Evolutionary conservation across 1,139 yeast genomes (phyloP), one percentile per base, ranked within the genome.

Genomic region (Pichia sp.): DNA sequence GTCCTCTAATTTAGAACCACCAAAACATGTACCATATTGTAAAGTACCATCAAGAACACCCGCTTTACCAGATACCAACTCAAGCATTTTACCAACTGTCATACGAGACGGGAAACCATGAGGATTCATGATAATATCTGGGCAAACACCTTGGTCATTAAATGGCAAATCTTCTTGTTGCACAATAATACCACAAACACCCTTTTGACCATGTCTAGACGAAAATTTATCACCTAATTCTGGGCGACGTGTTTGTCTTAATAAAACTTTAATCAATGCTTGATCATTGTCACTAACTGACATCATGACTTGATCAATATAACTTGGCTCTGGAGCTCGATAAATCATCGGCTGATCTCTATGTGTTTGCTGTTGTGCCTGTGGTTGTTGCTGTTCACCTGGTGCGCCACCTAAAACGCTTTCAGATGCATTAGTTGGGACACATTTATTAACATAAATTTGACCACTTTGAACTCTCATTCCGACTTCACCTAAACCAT

Each of bases 101-200:
- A 93, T 93, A 77, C 99, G 95, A 42, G 98, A 91, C 59, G 99
- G 99, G 83, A 93, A 93, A 73, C 97, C 99, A 67, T 93, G 99
- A 1, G 99, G 99, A 66, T 93, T 93, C 96, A 93, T 93, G 65
- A 93, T 93, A 60, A 93, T 90, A 71, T 93, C 99, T 0, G 99
- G 99, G 5, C 81, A 75, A 46, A 91, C 80, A 63, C 98, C 98
- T 56, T 83, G 79, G 62, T 91, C 97, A 66, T 84, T 87, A 68
- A 91, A 93, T 34, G 99, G 99, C 77, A 93, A 77, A 67, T 93
- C 99, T 67, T 90, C 97, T 66, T 91, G 97, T 64, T 88, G 91
- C 16, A 91, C 97, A 69, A 91, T 93, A 61, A 91, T 88, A 70
- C 98, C 98, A 75, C 98, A 91, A 36, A 93, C 98, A 79, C 99